These are phyloP conservation scores for Lepraria neglecta DNA, from an alignment of 495 filamentous ascomycete genomes.

Conservation along the genomic window DNA sequence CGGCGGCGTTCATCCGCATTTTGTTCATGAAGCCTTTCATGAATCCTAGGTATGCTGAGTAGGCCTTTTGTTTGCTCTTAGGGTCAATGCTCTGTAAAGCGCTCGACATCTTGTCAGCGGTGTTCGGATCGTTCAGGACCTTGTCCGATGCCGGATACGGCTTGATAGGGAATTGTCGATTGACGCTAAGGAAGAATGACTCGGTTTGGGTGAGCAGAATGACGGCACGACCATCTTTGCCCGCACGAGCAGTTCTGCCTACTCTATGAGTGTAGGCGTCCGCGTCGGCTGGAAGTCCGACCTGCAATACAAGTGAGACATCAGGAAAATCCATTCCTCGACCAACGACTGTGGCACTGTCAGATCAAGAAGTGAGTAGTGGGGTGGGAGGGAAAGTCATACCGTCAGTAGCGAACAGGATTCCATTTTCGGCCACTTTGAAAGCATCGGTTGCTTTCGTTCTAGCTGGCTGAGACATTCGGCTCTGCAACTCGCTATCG, in stretches of 20 bases:
- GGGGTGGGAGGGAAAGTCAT: not conserved
- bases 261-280: conserved; percentile 89
- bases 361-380: conserved; percentile 50
- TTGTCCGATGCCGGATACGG: conserved; percentile 42
- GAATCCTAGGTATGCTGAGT: conserved; percentile 50
- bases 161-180: conserved; percentile 50
- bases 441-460: conserved; percentile 55
- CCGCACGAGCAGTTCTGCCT: conserved; percentile 64
- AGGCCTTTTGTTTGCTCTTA: conserved; percentile 47
- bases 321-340: conserved; percentile 91
- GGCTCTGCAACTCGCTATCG: conserved; percentile 47
- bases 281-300: conserved; percentile 61
- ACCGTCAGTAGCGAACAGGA: conserved; percentile 61
- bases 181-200: conserved; percentile 51
- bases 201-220: conserved; percentile 57
- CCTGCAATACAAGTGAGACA: conserved; percentile 83
- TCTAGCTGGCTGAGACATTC: conserved; percentile 51
- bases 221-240: conserved; percentile 60
- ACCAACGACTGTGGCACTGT: conserved; percentile 53
- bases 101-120: conserved; percentile 23
- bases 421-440: conserved; percentile 47
- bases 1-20: conserved; percentile 37
- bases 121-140: conserved; percentile 28
- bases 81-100: conserved; percentile 43
- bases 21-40: conserved; percentile 39